Conservation (phyloP, 108 stramenopile species). For the Aurantiochytrium sp. region DNA sequence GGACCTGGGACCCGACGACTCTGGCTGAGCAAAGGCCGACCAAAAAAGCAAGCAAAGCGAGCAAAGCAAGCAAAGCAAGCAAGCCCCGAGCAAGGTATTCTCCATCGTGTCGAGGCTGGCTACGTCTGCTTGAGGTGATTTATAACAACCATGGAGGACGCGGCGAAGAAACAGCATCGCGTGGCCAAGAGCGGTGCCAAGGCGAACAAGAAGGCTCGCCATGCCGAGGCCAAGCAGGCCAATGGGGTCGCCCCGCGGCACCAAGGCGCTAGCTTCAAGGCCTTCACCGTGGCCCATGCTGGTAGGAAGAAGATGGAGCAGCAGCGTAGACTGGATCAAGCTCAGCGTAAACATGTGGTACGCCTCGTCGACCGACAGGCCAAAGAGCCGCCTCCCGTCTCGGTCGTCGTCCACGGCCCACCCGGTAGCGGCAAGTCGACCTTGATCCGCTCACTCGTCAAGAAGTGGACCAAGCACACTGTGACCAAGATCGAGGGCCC, state of each 20-base stretch:
- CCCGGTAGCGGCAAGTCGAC: conserved; percentile 84
- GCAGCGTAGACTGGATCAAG: conserved; percentile 86
- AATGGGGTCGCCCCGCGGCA: conserved; percentile 48
- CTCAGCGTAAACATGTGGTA: conserved; percentile 91
- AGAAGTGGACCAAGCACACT: conserved; percentile 86
- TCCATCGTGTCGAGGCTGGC: neutral
- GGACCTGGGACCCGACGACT: no score
- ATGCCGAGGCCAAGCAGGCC: conserved; percentile 59
- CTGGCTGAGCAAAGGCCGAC: no score
- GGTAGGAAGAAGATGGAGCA: conserved; percentile 77
- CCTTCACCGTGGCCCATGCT: conserved; percentile 88
- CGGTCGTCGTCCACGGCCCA: conserved; percentile 92
- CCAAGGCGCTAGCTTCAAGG: conserved; percentile 68
- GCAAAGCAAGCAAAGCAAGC: no score
- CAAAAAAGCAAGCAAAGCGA: no score
- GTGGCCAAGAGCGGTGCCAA: conserved; percentile 16
- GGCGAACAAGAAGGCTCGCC: conserved; percentile 47
- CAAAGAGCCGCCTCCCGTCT: conserved; percentile 59
- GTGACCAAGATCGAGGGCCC: conserved; percentile 75
- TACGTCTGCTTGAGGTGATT: neutral
- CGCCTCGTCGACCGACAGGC: conserved; percentile 60
- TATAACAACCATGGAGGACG: neutral
- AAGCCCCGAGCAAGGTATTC: neutral
- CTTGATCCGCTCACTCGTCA: conserved; percentile 88
- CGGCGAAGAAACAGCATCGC: conserved; percentile 10